Evolutionary conservation across 106 monocot species (phyloP).

Genomic region (Dioscorea dumetorum): DNA sequence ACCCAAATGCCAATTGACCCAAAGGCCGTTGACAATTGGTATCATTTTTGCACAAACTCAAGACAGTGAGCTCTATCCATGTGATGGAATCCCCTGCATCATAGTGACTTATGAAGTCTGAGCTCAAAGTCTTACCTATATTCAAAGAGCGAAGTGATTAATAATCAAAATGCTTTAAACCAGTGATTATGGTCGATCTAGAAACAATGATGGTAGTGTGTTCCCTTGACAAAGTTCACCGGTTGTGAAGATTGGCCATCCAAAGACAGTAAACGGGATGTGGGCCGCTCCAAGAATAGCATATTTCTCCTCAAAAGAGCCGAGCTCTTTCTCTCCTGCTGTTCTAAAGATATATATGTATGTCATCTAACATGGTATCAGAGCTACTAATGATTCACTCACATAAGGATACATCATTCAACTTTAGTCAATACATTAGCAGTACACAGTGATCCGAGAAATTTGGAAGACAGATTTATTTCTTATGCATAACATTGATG

Average conservation of each 20-base stretch:
- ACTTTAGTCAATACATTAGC: slow-evolving; percentile 54
- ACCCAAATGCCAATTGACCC: too few relatives aligned
- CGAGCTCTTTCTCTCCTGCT: neutral
- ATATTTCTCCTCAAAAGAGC: slow-evolving; percentile 13
- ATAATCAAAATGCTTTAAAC: neutral
- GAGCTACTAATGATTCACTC: neutral
- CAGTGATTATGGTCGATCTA: neutral
- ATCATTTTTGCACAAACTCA: slow-evolving; percentile 59
- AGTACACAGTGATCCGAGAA: neutral
- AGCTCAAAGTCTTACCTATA: slow-evolving; percentile 46
- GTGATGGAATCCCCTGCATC: slow-evolving; percentile 38
- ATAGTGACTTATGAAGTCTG: slow-evolving; percentile 48
- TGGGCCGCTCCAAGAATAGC: slow-evolving; percentile 2
- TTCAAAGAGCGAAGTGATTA: slow-evolving; percentile 34
- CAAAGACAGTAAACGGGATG: slow-evolving; percentile 4
- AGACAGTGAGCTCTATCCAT: slow-evolving; percentile 41
- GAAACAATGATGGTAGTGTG: neutral
- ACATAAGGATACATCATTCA: slow-evolving; percentile 1
- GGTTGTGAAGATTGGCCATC: neutral
- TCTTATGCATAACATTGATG: slow-evolving; percentile 43
- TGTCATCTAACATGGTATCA: neutral
- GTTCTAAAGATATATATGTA: neutral
- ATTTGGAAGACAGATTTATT: slow-evolving; percentile 14
- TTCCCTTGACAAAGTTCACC: neutral
- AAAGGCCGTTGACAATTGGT: too few relatives aligned